Percentiles rank a stretch among this genome's conserved stretches.
These are phyloP conservation scores for Amanita exitialis DNA, from an alignment of 768 basidiomycete species.

Conservation along the genomic window DNA sequence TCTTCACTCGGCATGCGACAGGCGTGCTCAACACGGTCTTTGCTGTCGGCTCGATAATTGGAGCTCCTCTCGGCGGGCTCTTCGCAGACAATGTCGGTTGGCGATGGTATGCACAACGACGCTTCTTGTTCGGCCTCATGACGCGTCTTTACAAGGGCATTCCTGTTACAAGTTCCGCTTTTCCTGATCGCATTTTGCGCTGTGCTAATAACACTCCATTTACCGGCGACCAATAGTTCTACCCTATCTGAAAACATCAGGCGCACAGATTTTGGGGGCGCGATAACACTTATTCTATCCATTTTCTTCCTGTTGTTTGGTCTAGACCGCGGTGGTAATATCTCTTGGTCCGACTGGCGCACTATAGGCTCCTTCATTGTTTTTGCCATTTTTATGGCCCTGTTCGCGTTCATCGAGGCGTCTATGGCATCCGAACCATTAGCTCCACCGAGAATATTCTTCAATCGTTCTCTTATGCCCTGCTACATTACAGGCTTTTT, in stretches of 20 bases:
- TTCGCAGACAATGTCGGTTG: slow-evolving; percentile 57
- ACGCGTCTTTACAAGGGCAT: slow-evolving; percentile 28
- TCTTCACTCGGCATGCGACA: slow-evolving; percentile 10
- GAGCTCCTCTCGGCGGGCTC: slow-evolving; percentile 56
- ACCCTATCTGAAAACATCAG: slow-evolving; percentile 41
- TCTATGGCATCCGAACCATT: slow-evolving; percentile 45
- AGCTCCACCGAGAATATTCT: slow-evolving; percentile 44
- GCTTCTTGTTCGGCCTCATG: neutral
- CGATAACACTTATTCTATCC: slow-evolving; percentile 39
- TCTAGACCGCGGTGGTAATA: slow-evolving; percentile 43
- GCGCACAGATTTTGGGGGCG: slow-evolving; percentile 55
- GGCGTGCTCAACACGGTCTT: slow-evolving; percentile 53
- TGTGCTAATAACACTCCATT: slow-evolving; percentile 41
- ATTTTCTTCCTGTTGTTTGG: slow-evolving; percentile 49
- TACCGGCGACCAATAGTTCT: slow-evolving; percentile 32
- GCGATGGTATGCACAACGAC: slow-evolving; percentile 36
- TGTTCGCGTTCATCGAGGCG: slow-evolving; percentile 38
- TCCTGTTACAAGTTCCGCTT: slow-evolving; percentile 51
- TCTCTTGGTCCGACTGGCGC: slow-evolving; percentile 31
- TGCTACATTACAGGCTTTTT: slow-evolving; percentile 55
- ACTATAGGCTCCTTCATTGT: slow-evolving; percentile 26
- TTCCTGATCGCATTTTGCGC: slow-evolving; percentile 43
- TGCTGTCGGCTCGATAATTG: slow-evolving; percentile 44
- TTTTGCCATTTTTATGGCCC: slow-evolving; percentile 21
- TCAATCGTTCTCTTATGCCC: slow-evolving; percentile 37